These are phyloP conservation scores for Eimeria acervulina DNA, from an alignment of 169 alveolate genomes.

Conservation along the genomic window DNA sequence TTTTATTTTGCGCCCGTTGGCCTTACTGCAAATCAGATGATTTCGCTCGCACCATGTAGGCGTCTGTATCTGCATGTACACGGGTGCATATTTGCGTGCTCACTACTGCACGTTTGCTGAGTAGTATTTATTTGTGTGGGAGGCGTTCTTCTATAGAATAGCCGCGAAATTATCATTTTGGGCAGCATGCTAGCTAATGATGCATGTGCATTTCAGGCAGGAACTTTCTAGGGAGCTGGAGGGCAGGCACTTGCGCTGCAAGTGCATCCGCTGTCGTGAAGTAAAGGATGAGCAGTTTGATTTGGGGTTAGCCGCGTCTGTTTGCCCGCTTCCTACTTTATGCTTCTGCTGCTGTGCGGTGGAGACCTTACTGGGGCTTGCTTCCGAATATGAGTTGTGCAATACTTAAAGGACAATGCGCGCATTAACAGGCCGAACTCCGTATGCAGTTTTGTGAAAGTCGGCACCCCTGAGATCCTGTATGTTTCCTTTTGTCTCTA, in stretches of 20 bases:
- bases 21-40: neutral
- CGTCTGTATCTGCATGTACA: neutral
- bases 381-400: neutral
- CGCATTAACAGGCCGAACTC: too few species aligned
- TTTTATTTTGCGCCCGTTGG: neutral
- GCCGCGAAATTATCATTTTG: neutral
- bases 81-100: neutral
- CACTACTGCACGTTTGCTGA: neutral
- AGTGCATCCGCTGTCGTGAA: slow-evolving; percentile 97
- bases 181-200: neutral
- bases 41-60: neutral
- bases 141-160: neutral
- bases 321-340: neutral
- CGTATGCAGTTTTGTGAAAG: neutral
- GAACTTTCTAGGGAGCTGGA: slow-evolving; percentile 89
- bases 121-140: neutral
- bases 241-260: slow-evolving; percentile 91
- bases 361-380: neutral
- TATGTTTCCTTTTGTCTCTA: neutral
- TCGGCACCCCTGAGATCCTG: neutral
- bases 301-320: slow-evolving; percentile 63
- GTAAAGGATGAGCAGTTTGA: slow-evolving; percentile 89
- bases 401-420: neutral
- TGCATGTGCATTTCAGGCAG: slow-evolving; percentile 58
- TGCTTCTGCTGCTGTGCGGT: neutral